Base-by-base conservation (phyloP, 805 yeast genomes). In the Ogataea paraovalis region DNA sequence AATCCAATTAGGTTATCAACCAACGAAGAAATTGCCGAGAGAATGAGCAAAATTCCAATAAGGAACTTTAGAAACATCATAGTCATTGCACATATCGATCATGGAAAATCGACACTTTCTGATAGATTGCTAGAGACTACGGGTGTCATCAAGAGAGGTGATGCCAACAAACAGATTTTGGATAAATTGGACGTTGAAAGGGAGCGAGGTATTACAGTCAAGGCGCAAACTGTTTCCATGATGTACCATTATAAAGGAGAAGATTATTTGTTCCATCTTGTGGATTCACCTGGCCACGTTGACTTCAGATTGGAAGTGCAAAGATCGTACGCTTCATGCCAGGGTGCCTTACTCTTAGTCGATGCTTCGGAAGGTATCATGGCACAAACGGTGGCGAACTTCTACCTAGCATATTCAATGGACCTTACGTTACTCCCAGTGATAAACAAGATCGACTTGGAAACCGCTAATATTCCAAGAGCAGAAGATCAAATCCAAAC, bases 341-440 rank as follows among this genome's bases (percentile, higher is more conserved):
- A 91, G 33, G 98, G 98, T 13, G 97, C 97, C 0, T 68, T 92
- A 37, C 66, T 92, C 37, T 67, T 92, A 20, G 96, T 92, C 2
- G 99, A 94, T 71, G 98, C 98, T 1, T 77, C 92, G 2, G 97
- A 94, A 61, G 98, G 98, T 44, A 90, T 92, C 3, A 97, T 90
- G 65, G 98, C 98, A 0, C 99, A 92, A 65, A 94, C 99, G 0
- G 97, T 92, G n/a, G 97, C 99, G 21, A 92, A 94, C 65, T 92
- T 87, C 67, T 88, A 85, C 60, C 72, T 92, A 47, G 99, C 98
- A 0, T 85, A 86, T 61, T 84, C 92, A 47, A 77, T 89, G 82
- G 87, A 84, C 9, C 75, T 94, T 52, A 82, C 82, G 55, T 70
- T 92, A 53, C 75, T 92, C 1, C 98, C 99, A 0, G 88, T 92